Evolutionary conservation across 164 flowering plant genomes (phyloP), one percentile per base, ranked within the genome.

Genomic region (Tetracentron sinense): DNA sequence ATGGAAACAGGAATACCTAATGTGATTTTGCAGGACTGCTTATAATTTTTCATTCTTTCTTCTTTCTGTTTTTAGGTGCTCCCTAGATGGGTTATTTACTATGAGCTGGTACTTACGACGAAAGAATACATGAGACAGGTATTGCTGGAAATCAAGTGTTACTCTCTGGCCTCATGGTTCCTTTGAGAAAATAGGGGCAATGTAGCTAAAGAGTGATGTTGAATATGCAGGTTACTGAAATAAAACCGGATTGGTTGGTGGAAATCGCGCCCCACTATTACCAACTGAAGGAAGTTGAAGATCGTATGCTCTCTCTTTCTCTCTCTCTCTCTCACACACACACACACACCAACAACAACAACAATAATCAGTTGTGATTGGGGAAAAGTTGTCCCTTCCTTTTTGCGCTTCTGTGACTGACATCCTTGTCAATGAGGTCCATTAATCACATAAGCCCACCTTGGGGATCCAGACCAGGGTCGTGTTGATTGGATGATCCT

Each of bases 101-200:
- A 89, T 55, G 97, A 94, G 62, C 70, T 94, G 62, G 99, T 94
- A 60, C 82, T 86, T 16, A 94, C 99, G 25, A 84, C 96, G 5
- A 94, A 94, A 63, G 97, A 95, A 69, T 95, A 91, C 60, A 91
- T 94, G 99, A 72, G 98, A 63, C 92, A 88, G 85, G 95, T 88
- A 70, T 56, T 12, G 31, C 20, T 60, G 4, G 58, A 21, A 57
- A n/a, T n/a, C 21, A 10, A 46, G 42, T 17, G 16, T 21, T 23
- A 10, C 46, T 19, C n/a, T 27, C 50, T 33, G 42, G 12, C 7
- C 10, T 19, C 26, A 51, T 25, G n/a, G n/a, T n/a, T 49, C 29
- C 26, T 7, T 56, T 29, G 26, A 35, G 27, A 26, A 31, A 35
- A 19, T 28, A 19, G n/a, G 8, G 65, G 23, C n/a, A n/a, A 53